These are phyloP conservation scores for Cercospora nicotianae DNA, from an alignment of 2,329 filamentous ascomycete genomes.

Conservation along the genomic window DNA sequence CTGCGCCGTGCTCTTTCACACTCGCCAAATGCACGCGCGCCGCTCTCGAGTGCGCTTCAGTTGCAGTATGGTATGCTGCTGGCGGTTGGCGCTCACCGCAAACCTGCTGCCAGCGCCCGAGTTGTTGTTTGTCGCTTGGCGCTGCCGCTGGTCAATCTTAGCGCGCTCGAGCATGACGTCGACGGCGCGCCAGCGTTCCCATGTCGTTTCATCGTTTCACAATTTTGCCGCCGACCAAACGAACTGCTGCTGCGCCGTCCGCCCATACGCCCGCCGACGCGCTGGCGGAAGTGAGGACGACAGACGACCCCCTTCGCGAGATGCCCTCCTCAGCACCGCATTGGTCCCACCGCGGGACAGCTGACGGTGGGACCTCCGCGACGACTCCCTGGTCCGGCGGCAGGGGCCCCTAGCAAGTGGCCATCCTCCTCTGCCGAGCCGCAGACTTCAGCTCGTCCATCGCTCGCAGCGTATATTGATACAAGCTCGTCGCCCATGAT, in stretches of 20 bases:
- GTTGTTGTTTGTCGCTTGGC: not conserved
- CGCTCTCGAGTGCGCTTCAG: not conserved
- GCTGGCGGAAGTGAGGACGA: not conserved
- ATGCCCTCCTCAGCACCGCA: not conserved
- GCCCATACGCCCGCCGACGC: not conserved
- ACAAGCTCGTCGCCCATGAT: too few relatives aligned
- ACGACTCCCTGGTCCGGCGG: not conserved
- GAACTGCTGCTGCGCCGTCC: not conserved
- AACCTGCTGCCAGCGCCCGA: not conserved
- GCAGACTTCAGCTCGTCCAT: not conserved
- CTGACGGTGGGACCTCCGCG: not conserved
- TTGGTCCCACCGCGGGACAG: not conserved
- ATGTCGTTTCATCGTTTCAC: not conserved
- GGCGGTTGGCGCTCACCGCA: not conserved
- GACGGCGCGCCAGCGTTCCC: not conserved
- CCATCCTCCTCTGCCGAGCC: not conserved
- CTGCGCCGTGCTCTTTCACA: not conserved
- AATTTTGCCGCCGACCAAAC: not conserved
- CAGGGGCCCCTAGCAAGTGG: not conserved
- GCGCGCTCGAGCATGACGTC: slow-evolving; percentile 6
- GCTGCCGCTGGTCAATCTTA: slow-evolving; percentile 1
- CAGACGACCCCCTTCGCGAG: not conserved
- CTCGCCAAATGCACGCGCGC: not conserved
- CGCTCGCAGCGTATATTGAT: too few relatives aligned
- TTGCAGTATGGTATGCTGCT: not conserved